Evolutionary conservation across 163 green algal species (phyloP).

Genomic region (Chlorella variabilis): DNA sequence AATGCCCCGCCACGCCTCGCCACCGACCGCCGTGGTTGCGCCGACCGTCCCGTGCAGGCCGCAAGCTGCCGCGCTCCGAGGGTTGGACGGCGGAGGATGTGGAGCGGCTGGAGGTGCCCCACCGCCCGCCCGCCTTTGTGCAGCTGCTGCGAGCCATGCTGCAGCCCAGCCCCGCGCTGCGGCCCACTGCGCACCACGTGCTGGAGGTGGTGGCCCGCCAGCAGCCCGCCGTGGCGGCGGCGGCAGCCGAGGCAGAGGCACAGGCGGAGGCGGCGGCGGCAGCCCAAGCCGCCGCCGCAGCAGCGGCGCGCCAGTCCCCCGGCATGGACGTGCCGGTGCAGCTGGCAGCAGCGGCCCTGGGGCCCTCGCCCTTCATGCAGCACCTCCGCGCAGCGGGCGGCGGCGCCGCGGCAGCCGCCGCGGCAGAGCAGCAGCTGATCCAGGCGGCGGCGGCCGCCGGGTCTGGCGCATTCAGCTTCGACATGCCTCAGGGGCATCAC

Average conservation of each 20-base stretch:
- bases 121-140: conserved; percentile 17
- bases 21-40: no score
- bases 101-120: conserved; percentile 7
- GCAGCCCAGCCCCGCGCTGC: not conserved
- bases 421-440: not conserved
- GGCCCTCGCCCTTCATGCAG: conserved; percentile 3
- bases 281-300: not conserved
- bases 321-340: not conserved
- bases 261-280: not conserved
- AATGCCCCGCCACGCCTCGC: no score
- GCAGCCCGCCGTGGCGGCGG: not conserved
- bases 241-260: not conserved
- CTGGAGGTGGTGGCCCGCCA: not conserved
- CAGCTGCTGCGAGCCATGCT: conserved; percentile 40
- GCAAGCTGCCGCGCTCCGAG: conserved; percentile 27
- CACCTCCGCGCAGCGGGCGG: not conserved
- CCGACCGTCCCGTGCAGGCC: conserved; percentile 3
- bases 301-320: not conserved
- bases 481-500: not conserved
- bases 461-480: conserved; percentile 19
- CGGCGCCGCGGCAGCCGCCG: not conserved
- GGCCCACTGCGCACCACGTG: conserved; percentile 42
- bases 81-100: conserved; percentile 1
- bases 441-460: not conserved
- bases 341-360: not conserved